phyloP scores from a whole-genome alignment of 208 protist species.

The Trypanosoma cruzi region DNA sequence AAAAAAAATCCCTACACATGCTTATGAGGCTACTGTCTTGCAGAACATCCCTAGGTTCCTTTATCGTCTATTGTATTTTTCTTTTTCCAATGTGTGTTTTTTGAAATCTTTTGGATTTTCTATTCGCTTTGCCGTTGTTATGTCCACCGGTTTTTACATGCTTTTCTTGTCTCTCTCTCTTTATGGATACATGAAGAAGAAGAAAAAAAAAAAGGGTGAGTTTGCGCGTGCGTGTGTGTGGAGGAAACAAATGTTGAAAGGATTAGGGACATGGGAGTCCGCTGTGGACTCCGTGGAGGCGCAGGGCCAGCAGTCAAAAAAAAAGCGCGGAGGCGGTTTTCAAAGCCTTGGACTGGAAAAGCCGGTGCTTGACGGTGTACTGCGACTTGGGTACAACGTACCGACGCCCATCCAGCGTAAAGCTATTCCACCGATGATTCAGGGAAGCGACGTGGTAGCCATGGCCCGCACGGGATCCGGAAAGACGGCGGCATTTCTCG shows the following conservation, averaged over 20 bases:
- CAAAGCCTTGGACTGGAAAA: constrained; percentile 91
- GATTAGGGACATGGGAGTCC: constrained; percentile 74
- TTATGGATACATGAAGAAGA: too few relatives aligned
- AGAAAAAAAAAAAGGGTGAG: neutral
- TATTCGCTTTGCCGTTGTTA: too few relatives aligned
- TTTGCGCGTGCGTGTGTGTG: neutral
- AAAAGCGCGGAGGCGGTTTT: constrained; percentile 89
- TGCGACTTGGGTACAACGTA: constrained; percentile 96
- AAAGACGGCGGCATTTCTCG: constrained; percentile 99
- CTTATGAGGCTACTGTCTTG: too few relatives aligned
- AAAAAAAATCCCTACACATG: too few relatives aligned
- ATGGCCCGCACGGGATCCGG: constrained; percentile 99
- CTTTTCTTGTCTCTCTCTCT: too few relatives aligned
- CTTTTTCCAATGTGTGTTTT: too few relatives aligned
- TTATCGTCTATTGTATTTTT: too few relatives aligned
- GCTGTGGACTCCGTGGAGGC: constrained; percentile 56
- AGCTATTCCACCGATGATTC: constrained; percentile 93
- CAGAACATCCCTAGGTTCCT: too few relatives aligned
- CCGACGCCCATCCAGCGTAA: constrained; percentile 99
- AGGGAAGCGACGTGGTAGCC: constrained; percentile 98
- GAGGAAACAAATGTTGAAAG: constrained; percentile 40
- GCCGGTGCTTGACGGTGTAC: constrained; percentile 91
- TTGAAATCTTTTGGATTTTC: neutral
- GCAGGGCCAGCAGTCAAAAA: constrained; percentile 39
- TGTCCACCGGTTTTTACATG: too few relatives aligned